These are phyloP conservation scores for Cladorrhinum sp. DNA, from an alignment of 2,329 filamentous ascomycete genomes.

Conservation along the genomic window DNA sequence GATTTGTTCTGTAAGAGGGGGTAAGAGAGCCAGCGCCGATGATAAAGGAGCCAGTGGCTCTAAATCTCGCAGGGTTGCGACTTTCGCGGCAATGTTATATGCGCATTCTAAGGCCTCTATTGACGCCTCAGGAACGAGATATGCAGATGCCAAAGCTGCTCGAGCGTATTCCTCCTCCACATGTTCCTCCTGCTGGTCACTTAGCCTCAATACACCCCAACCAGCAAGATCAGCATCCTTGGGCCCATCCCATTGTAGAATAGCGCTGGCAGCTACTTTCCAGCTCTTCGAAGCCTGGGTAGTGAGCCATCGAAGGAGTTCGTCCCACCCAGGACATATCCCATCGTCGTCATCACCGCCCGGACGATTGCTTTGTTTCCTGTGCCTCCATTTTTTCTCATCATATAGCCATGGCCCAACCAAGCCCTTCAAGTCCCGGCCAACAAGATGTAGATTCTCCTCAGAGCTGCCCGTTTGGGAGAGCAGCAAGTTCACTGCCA, in stretches of 20 bases:
- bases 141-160: slow-evolving; percentile 64
- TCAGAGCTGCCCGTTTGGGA: slow-evolving; percentile 49
- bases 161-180: slow-evolving; percentile 65
- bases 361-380: slow-evolving; percentile 22
- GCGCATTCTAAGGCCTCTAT: slow-evolving; percentile 57
- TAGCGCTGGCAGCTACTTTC: slow-evolving; percentile 56
- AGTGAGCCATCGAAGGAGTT: slow-evolving; percentile 65
- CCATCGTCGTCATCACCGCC: slow-evolving; percentile 29
- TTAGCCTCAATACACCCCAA: slow-evolving; percentile 54
- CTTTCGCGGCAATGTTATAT: slow-evolving; percentile 57
- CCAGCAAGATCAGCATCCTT: slow-evolving; percentile 66
- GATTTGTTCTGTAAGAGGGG: slow-evolving; percentile 37
- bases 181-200: slow-evolving; percentile 57
- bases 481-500: slow-evolving; percentile 60
- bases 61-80: slow-evolving; percentile 58
- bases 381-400: slow-evolving; percentile 52
- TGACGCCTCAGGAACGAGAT: slow-evolving; percentile 60
- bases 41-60: slow-evolving; percentile 53
- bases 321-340: slow-evolving; percentile 63
- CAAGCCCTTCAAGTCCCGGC: slow-evolving; percentile 64
- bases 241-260: slow-evolving; percentile 73
- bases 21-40: slow-evolving; percentile 45
- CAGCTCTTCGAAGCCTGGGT: slow-evolving; percentile 58
- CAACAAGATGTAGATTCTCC: slow-evolving; percentile 43
- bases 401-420: slow-evolving; percentile 73